Conservation (phyloP, 768 basidiomycete genomes). For the Macrolepiota albuminosa region DNA sequence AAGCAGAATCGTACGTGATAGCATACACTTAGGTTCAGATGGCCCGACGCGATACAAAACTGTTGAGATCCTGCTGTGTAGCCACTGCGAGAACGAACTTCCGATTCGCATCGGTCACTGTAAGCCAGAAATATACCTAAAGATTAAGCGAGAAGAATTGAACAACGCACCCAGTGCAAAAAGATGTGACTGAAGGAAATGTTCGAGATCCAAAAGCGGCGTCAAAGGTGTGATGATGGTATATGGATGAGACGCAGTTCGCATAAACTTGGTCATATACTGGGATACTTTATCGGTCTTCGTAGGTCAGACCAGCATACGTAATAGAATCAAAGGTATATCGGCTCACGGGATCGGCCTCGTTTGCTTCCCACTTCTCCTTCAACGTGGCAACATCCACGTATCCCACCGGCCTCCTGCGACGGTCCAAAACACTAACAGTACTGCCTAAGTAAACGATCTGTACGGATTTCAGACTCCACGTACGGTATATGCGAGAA, state of each 20-base stretch:
- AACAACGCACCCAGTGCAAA: constrained; percentile 65
- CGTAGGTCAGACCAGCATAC: not conserved
- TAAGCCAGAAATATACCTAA: not conserved
- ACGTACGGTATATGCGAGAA: constrained; percentile 89
- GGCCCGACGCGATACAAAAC: constrained; percentile 50
- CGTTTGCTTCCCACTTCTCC: constrained; percentile 69
- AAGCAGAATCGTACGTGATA: not conserved
- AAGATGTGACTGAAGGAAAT: constrained; percentile 65
- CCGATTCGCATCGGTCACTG: constrained; percentile 78
- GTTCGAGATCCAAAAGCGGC: constrained; percentile 75
- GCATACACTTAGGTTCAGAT: constrained; percentile 17
- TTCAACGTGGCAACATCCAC: constrained; percentile 76
- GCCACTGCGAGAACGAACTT: constrained; percentile 84
- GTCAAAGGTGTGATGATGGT: constrained; percentile 79
- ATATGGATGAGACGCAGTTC: constrained; percentile 60
- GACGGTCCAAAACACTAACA: constrained; percentile 66
- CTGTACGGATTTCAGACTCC: not conserved
- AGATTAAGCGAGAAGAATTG: not conserved
- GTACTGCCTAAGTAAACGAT: not conserved
- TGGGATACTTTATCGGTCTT: constrained; percentile 68
- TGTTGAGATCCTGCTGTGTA: constrained; percentile 71
- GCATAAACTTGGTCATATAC: constrained; percentile 74
- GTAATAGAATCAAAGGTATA: not conserved
- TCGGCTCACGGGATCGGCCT: constrained; percentile 63
- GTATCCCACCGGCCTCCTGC: constrained; percentile 78